Conservation (phyloP, 129 eudicot species). For the Helianthus annuus region DNA sequence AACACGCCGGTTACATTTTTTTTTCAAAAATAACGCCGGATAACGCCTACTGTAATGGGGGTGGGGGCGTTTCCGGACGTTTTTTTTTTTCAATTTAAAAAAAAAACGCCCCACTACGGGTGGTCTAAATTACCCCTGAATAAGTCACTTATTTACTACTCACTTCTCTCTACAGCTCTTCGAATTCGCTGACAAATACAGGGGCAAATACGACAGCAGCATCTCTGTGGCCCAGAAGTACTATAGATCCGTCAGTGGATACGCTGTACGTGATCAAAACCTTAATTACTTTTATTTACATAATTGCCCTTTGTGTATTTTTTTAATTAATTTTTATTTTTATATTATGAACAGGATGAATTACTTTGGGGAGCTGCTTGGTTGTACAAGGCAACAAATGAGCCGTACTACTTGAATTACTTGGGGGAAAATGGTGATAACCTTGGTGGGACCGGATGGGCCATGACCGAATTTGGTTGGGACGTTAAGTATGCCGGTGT, state of each 20-base stretch:
- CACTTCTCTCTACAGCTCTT: constrained; percentile 56
- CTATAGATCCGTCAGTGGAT: constrained; percentile 96
- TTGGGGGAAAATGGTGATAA: constrained; percentile 75
- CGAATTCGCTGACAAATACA: constrained; percentile 90
- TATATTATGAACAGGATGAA: constrained; percentile 59
- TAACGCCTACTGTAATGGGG: too few species aligned
- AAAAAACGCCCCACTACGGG: too few species aligned
- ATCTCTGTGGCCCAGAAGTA: constrained; percentile 91
- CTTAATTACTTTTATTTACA: not conserved
- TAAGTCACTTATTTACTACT: not conserved
- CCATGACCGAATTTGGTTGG: constrained; percentile 97
- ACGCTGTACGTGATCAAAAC: constrained; percentile 55
- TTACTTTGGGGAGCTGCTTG: constrained; percentile 97
- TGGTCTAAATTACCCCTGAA: constrained; percentile 22
- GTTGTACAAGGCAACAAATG: constrained; percentile 94
- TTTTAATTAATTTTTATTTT: not conserved
- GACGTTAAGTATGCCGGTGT: constrained; percentile 98
- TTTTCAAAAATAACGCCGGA: too few species aligned
- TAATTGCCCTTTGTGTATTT: not conserved
- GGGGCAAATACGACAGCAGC: constrained; percentile 98
- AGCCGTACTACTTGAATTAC: constrained; percentile 72
- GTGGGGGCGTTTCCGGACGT: too few species aligned
- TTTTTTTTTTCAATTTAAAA: too few species aligned
- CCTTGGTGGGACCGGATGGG: constrained; percentile 97
- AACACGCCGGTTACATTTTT: too few species aligned